These are phyloP conservation scores for Neohortaea acidophila DNA, from an alignment of 495 filamentous ascomycete species.

Conservation along the genomic window DNA sequence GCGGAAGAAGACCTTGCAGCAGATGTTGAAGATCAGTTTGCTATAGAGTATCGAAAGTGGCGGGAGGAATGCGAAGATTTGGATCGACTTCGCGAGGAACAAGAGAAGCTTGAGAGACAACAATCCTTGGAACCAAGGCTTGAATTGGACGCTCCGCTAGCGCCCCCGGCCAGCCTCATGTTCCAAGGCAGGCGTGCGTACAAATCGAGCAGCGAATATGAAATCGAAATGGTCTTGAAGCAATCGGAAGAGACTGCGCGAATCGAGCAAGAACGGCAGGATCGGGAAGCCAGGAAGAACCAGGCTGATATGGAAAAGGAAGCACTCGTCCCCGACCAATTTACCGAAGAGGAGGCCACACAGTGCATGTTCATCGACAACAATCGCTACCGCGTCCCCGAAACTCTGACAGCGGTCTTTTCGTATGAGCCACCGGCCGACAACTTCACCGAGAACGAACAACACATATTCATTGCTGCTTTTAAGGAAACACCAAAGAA, in stretches of 20 bases:
- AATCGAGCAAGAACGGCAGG: conserved; percentile 54
- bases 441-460: conserved; percentile 71
- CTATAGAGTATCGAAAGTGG: conserved; percentile 1
- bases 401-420: conserved; percentile 52
- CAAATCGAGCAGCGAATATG: conserved; percentile 55
- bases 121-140: conserved; percentile 23
- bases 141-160: conserved; percentile 9
- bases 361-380: conserved; percentile 48
- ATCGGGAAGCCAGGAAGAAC: conserved; percentile 47
- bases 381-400: conserved; percentile 51
- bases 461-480: conserved; percentile 56
- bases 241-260: conserved; percentile 64
- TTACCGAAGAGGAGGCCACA: conserved; percentile 23
- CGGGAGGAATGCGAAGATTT: conserved; percentile 11
- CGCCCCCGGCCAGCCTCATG: conserved; percentile 1
- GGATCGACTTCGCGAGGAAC: conserved; percentile 13
- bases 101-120: conserved; percentile 16
- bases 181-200: conserved; percentile 44
- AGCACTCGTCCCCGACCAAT: conserved; percentile 69
- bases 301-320: conserved; percentile 68
- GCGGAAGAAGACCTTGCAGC: not conserved
- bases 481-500: conserved; percentile 78
- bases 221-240: conserved; percentile 59
- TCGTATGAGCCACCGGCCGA: conserved; percentile 61
- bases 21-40: not conserved